Base-by-base conservation (phyloP, 1,284 basidiomycete genomes). In the Puccinia sorghi region DNA sequence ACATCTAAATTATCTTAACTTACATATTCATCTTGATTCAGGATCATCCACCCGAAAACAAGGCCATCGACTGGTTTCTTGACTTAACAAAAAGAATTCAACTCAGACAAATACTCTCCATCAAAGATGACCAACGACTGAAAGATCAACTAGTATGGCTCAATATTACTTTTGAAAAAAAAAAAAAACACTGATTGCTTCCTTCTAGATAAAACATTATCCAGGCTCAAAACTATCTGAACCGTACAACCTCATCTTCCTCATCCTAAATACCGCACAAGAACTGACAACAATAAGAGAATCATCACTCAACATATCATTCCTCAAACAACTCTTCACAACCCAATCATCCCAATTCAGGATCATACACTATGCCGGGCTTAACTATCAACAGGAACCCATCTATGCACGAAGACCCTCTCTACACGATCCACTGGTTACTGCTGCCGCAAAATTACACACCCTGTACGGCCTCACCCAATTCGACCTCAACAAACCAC, bases 391-490 rank as follows among this genome's bases (percentile, higher is more conserved):
- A 8, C 25, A 57, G 1, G 39, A 70, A 13, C 39, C 54, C 6
- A n/a, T 70, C n/a, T 78, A 59, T 71, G 52, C 50, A 13, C 39
- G 3, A 9, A 37, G 75, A 39, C 22, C 39, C 17, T 63, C 63
- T 8, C n/a, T 57, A 2, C 20, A 78, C 41, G 43, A 78, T 41
- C 66, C 66, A 1, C 15, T 70, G 2, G 75, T 71, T 0, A 15
- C 32, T 12, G 32, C 54, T 0, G 75, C 75, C 6, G 75, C 75
- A 5, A 70, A 78, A 39, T 54, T 78, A 12, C 75, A 78, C 48
- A 78, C 75, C 2, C 12, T 57, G 1, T 78, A 61, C 15, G 66
- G 75, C 6, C 64, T 78, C 15, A 78, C 75, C 15, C 46, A 48
- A 5, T 70, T 71, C 25, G 75, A 78, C 52, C 3, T 57, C 41